phyloP scores from a whole-genome alignment of 2,329 filamentous ascomycete genomes.

The Monilinia polystroma region DNA sequence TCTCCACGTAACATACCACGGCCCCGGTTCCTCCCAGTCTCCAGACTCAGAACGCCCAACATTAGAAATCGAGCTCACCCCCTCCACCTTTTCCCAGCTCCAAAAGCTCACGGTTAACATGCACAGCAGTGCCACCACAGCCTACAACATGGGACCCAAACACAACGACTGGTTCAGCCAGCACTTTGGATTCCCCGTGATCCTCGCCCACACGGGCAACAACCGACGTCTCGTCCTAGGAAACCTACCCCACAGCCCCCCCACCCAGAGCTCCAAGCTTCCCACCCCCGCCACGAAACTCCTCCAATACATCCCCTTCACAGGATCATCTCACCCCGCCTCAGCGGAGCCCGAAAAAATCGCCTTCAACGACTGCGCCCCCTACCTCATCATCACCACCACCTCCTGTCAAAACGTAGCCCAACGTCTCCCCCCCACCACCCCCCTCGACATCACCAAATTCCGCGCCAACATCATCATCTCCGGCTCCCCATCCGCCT shows the following conservation, averaged over 20 bases:
- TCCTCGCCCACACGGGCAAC: conserved; percentile 64
- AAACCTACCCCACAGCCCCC: conserved; percentile 31
- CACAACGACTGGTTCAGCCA: conserved; percentile 67
- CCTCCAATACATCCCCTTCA: conserved; percentile 29
- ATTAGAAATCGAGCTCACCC: conserved; percentile 58
- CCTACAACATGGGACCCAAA: conserved; percentile 60
- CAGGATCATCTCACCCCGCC: conserved; percentile 23
- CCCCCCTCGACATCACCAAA: conserved; percentile 62
- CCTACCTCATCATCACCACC: conserved; percentile 70
- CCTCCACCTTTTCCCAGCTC: conserved; percentile 47
- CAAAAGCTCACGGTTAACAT: conserved; percentile 54
- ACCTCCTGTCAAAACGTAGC: conserved; percentile 69
- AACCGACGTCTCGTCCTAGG: conserved; percentile 62
- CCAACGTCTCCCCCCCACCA: conserved; percentile 49
- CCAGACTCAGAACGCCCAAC: conserved; percentile 27
- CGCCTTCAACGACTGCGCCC: conserved; percentile 72
- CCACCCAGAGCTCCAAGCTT: conserved; percentile 27
- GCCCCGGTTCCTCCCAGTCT: conserved; percentile 28
- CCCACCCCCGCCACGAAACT: conserved; percentile 23
- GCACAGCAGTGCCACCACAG: conserved; percentile 56
- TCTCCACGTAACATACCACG: conserved; percentile 46
- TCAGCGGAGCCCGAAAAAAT: conserved; percentile 50
- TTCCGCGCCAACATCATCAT: conserved; percentile 74
- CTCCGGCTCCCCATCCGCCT: conserved; percentile 54
- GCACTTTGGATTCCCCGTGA: conserved; percentile 60